Percentiles rank a stretch among this genome's conserved stretches.
These are phyloP conservation scores for Lichtheimia hyalospora DNA, from an alignment of 371 early-diverging fungal species.

Conservation along the genomic window DNA sequence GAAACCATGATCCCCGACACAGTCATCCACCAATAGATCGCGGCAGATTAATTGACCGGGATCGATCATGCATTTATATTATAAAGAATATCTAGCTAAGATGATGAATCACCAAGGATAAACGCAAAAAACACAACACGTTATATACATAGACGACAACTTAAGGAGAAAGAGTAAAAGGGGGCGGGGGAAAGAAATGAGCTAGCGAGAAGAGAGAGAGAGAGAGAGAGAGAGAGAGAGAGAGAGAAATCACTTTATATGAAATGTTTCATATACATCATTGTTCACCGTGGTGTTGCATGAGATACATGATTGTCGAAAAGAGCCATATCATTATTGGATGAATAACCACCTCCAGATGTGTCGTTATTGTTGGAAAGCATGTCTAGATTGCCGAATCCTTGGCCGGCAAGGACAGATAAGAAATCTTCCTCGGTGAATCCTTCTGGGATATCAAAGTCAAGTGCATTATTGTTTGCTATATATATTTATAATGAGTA, in stretches of 20 bases:
- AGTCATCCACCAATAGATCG: no score
- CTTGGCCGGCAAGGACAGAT: slow-evolving; percentile 18
- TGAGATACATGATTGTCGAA: slow-evolving; percentile 4
- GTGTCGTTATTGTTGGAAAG: slow-evolving; percentile 7
- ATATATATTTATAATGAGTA: background rate
- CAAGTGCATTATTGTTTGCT: slow-evolving; percentile 1
- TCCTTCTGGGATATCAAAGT: slow-evolving; percentile 9
- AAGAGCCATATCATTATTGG: slow-evolving; percentile 3
- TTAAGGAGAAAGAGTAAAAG: background rate
- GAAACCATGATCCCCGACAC: no score
- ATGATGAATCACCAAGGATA: background rate
- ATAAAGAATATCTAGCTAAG: background rate
- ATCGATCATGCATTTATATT: background rate
- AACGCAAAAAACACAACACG: background rate
- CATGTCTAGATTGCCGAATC: slow-evolving; percentile 1
- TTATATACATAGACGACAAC: background rate
- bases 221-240: background rate
- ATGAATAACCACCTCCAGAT: slow-evolving; percentile 3
- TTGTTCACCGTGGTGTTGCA: slow-evolving; percentile 1
- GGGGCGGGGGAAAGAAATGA: slow-evolving; percentile 3
- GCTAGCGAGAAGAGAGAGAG: no score
- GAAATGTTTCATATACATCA: slow-evolving; percentile 1
- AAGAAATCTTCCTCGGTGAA: slow-evolving; percentile 13
- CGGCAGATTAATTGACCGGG: no score
- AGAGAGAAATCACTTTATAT: background rate